These are phyloP conservation scores for Quercus lobata DNA, from an alignment of 331 rosid species.

Conservation along the genomic window DNA sequence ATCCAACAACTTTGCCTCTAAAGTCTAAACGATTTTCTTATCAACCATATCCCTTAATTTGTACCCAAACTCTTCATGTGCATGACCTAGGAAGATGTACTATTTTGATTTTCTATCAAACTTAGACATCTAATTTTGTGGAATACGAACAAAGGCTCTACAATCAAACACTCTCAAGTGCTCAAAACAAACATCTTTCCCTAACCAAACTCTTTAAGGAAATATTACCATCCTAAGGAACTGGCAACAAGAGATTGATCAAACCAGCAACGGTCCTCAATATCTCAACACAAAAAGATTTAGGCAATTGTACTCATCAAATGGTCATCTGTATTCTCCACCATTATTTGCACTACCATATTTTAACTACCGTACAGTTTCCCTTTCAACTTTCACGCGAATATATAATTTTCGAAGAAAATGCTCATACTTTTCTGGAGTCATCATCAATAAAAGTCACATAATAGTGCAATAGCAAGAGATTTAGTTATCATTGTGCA, in stretches of 20 bases:
- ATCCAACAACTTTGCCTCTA: too few species aligned
- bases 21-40: not conserved
- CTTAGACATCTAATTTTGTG: not conserved
- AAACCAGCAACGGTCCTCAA: not conserved
- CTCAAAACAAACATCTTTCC: not conserved
- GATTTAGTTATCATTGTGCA: too few species aligned
- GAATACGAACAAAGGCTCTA: not conserved
- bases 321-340: too few species aligned
- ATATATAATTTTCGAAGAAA: too few species aligned
- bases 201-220: not conserved
- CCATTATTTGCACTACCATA: too few species aligned
- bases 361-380: too few species aligned
- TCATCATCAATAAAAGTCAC: too few species aligned
- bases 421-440: too few species aligned
- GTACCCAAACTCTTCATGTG: not conserved
- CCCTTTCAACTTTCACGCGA: too few species aligned
- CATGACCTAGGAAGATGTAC: not conserved
- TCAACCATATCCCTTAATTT: not conserved
- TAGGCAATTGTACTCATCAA: not conserved
- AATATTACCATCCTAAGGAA: not conserved
- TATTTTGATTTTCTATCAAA: not conserved
- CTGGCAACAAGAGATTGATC: not conserved
- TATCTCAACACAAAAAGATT: not conserved
- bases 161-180: not conserved
- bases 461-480: too few species aligned